Conservation (phyloP, 768 basidiomycete genomes). For the Pulveroboletus sp. region DNA sequence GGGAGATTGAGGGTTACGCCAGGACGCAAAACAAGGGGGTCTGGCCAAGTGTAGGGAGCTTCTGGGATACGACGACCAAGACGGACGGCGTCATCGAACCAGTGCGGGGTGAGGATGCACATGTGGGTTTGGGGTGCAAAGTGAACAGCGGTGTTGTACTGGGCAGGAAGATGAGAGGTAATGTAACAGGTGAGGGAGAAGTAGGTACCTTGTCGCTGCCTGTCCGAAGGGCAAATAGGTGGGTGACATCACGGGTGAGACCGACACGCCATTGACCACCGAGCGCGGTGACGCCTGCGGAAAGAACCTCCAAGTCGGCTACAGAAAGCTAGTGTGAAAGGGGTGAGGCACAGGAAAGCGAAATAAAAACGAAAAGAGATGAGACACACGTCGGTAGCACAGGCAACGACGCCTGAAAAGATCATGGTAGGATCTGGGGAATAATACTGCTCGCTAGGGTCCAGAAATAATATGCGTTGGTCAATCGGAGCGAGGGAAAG, state of each 20-base stretch:
- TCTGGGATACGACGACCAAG: conserved; percentile 53
- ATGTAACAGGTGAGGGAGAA: not conserved
- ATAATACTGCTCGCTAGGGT: conserved; percentile 54
- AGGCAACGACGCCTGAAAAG: conserved; percentile 80
- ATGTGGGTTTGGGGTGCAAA: conserved; percentile 55
- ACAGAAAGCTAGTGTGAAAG: conserved; percentile 43
- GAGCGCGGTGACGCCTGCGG: conserved; percentile 64
- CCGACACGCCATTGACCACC: conserved; percentile 79
- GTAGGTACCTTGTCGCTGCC: conserved; percentile 40
- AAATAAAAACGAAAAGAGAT: not conserved
- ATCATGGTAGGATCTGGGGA: conserved; percentile 74
- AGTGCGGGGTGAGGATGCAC: conserved; percentile 78
- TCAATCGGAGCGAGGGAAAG: not conserved
- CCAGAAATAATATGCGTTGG: not conserved
- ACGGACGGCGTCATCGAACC: conserved; percentile 80
- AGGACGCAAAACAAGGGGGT: conserved; percentile 48
- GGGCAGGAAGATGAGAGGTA: not conserved
- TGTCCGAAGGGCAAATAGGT: conserved; percentile 61
- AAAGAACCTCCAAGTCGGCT: conserved; percentile 67
- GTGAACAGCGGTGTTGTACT: conserved; percentile 49
- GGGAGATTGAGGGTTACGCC: conserved; percentile 14
- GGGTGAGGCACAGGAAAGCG: not conserved
- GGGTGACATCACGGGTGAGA: conserved; percentile 82
- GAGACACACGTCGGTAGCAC: conserved; percentile 55
- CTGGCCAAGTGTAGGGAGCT: conserved; percentile 65